phyloP scores from a whole-genome alignment of 768 basidiomycete species.

The Leccinum rimulosum region DNA sequence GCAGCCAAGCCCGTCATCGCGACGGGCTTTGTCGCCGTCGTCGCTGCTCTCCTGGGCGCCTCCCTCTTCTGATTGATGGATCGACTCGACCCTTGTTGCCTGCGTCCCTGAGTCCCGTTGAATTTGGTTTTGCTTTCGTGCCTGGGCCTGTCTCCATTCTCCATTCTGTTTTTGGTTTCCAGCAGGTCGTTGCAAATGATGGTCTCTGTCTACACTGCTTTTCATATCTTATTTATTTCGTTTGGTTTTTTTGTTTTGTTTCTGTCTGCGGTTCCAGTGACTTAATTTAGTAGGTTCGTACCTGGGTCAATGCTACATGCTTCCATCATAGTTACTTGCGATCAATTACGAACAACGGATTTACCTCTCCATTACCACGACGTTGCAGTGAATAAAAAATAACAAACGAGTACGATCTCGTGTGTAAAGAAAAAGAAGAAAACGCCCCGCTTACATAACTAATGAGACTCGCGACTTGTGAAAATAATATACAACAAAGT shows the following conservation, averaged over 20 bases:
- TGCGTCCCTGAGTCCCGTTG: background rate
- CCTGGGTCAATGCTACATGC: background rate
- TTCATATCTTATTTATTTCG: background rate
- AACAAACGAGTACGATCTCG: too few relatives aligned
- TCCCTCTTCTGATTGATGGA: conserved; percentile 17
- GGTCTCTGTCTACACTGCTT: background rate
- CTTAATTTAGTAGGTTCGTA: background rate
- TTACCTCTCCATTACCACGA: background rate
- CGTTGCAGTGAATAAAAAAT: background rate
- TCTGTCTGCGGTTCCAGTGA: background rate
- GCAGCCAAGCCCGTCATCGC: conserved; percentile 27
- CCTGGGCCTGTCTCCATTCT: background rate
- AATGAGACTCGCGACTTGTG: too few relatives aligned
- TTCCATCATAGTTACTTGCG: background rate
- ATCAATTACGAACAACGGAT: background rate
- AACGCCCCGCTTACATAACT: too few relatives aligned
- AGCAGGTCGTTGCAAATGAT: background rate
- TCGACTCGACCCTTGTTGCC: background rate
- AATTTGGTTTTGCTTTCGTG: background rate
- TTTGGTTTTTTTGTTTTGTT: background rate
- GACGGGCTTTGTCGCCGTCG: conserved; percentile 22
- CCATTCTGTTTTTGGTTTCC: background rate
- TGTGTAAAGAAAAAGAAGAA: too few relatives aligned
- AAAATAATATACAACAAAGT: too few relatives aligned
- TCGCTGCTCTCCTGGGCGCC: conserved; percentile 22